Conservation (phyloP, 75 land plant genomes). For the Pinus taeda region DNA sequence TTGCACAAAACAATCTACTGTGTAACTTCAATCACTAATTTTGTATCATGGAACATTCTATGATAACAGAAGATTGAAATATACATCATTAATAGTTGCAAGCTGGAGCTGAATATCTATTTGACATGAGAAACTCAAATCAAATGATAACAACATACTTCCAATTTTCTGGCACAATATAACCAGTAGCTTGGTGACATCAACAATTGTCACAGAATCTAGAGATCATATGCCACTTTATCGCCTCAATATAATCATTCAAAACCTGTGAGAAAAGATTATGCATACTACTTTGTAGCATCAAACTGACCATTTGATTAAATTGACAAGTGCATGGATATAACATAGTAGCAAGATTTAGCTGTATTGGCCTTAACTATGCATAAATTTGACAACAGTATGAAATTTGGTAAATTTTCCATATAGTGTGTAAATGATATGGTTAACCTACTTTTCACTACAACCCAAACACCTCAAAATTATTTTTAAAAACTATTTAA, state of each 20-base stretch:
- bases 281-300: background rate
- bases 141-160: background rate
- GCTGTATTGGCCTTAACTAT: background rate
- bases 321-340: background rate
- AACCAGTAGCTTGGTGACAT: too few species aligned
- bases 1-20: too few species aligned
- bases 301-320: background rate
- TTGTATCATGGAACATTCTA: too few species aligned
- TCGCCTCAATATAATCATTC: background rate
- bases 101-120: too few species aligned
- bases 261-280: background rate
- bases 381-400: background rate
- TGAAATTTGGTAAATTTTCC: background rate
- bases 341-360: background rate
- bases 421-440: background rate
- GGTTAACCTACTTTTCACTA: constrained; percentile 59
- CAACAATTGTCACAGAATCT: too few species aligned
- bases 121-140: too few species aligned
- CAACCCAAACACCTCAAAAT: constrained; percentile 52
- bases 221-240: background rate
- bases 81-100: too few species aligned
- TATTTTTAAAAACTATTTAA: too few species aligned
- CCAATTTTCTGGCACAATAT: background rate
- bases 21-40: too few species aligned
- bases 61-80: too few species aligned